Base-by-base conservation (phyloP, 495 filamentous ascomycete genomes). In the Penicillium macrosclerotiorum region DNA sequence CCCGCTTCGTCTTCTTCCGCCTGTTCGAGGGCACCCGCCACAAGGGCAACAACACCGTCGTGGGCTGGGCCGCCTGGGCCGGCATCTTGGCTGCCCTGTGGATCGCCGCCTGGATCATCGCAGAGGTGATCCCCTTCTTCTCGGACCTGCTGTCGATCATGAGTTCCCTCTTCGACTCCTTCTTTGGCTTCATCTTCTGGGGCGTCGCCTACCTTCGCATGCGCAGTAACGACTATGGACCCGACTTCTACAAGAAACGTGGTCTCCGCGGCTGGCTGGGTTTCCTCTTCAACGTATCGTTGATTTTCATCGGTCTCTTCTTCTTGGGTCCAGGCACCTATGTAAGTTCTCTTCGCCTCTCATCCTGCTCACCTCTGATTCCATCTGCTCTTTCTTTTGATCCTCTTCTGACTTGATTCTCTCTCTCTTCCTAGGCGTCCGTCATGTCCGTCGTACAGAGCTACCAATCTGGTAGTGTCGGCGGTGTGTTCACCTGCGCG, bases 181-280 rank as follows among this genome's bases (percentile, higher is more conserved):
- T 93, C 71, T 95, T 95, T 49, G 89, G 89, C 13, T 95, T 92
- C 69, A 92, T 94, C 56, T 95, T 93, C 76, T 95, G 89, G 89
- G 89, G 89, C 22, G 79, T 88, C 4, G 89, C 89, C 1, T 95
- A 93, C 60, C 75, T 93, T 49, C 81, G 87, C 23, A 90, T 95
- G 89, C 74, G 89, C 12, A 62, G 67, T 31, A 83, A 75, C 0
- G 87, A 92, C 44, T 74, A 85, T 49, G 80, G 83, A 3, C 69
- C 79, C 3, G 63, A 65, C 1, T 84, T 86, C 41, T 75, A 80
- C 19, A 81, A 72, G 55, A 67, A 73, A 0, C 70, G 80, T 27
- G 81, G 80, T 18, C 48, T 83, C 23, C 76, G 79, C 5, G 85
- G 87, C 8, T 83, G 75, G 64, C 23, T 78, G 30, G 80, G 86